Conservation (phyloP, 495 filamentous ascomycete species). For the Hapsidospora chrysogenum region DNA sequence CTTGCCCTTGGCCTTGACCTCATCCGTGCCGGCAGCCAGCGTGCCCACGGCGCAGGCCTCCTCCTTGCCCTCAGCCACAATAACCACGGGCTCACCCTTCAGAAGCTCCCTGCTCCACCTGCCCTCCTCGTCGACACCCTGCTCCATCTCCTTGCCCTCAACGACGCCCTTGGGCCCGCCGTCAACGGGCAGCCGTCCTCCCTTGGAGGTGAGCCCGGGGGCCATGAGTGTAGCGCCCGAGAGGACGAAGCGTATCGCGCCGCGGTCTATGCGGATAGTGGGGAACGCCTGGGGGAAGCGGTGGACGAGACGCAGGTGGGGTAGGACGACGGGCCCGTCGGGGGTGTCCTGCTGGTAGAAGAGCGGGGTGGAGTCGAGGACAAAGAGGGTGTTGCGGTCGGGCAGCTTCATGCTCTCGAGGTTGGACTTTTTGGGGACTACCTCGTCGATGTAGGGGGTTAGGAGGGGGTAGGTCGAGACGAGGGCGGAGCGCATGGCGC, state of each 20-base stretch:
- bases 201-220: slow-evolving; percentile 69
- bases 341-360: slow-evolving; percentile 70
- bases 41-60: slow-evolving; percentile 78
- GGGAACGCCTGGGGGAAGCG: slow-evolving; percentile 50
- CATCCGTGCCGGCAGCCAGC: slow-evolving; percentile 75
- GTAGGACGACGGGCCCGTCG: slow-evolving; percentile 52
- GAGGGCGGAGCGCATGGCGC: slow-evolving; percentile 64
- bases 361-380: slow-evolving; percentile 54
- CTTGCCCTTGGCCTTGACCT: slow-evolving; percentile 85
- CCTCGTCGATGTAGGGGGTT: slow-evolving; percentile 78
- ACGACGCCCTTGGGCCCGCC: slow-evolving; percentile 12
- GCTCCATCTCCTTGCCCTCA: slow-evolving; percentile 19
- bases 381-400: slow-evolving; percentile 74
- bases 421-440: slow-evolving; percentile 90
- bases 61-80: slow-evolving; percentile 86
- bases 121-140: slow-evolving; percentile 26
- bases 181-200: slow-evolving; percentile 54
- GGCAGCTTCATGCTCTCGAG: slow-evolving; percentile 86
- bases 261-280: slow-evolving; percentile 65
- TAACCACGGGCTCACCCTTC: slow-evolving; percentile 65
- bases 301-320: slow-evolving; percentile 67
- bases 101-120: slow-evolving; percentile 42
- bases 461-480: slow-evolving; percentile 74
- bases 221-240: slow-evolving; percentile 90
- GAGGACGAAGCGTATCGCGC: slow-evolving; percentile 92